Conservation (phyloP, 1,284 basidiomycete species). For the Tylopilus sp. region DNA sequence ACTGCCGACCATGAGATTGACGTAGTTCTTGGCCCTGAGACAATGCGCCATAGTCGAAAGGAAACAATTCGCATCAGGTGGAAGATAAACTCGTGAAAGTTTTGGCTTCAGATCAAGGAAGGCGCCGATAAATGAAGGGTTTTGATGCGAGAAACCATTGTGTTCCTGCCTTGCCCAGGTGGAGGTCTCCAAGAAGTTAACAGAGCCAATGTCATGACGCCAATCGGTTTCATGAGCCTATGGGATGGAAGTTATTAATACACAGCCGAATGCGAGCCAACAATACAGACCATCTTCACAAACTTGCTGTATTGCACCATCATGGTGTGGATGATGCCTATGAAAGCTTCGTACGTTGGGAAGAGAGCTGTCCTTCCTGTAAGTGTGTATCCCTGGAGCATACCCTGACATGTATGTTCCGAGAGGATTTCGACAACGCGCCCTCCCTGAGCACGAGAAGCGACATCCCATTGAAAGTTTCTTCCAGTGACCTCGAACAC, state of each 20-base stretch:
- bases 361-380: slow-evolving; percentile 82
- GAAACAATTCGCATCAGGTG: slow-evolving; percentile 87
- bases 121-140: slow-evolving; percentile 82
- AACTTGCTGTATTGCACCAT: slow-evolving; percentile 87
- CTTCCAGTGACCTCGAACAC: slow-evolving; percentile 65
- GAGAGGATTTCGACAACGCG: slow-evolving; percentile 86
- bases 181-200: slow-evolving; percentile 86
- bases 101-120: slow-evolving; percentile 75
- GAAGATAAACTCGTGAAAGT: slow-evolving; percentile 81
- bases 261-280: not conserved
- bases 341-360: slow-evolving; percentile 87
- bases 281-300: slow-evolving; percentile 61
- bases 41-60: slow-evolving; percentile 81
- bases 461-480: slow-evolving; percentile 81
- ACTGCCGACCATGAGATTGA: slow-evolving; percentile 84
- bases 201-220: slow-evolving; percentile 68
- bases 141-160: slow-evolving; percentile 82
- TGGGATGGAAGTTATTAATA: not conserved
- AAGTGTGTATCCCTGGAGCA: slow-evolving; percentile 83
- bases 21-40: slow-evolving; percentile 77
- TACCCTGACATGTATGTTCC: slow-evolving; percentile 86
- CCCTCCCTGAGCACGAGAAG: slow-evolving; percentile 63
- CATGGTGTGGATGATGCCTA: slow-evolving; percentile 78
- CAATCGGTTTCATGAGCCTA: slow-evolving; percentile 71
- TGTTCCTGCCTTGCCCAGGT: slow-evolving; percentile 85